Evolutionary conservation across 139 green algal genomes (phyloP).

Genomic region (Desmodesmus armatus): DNA sequence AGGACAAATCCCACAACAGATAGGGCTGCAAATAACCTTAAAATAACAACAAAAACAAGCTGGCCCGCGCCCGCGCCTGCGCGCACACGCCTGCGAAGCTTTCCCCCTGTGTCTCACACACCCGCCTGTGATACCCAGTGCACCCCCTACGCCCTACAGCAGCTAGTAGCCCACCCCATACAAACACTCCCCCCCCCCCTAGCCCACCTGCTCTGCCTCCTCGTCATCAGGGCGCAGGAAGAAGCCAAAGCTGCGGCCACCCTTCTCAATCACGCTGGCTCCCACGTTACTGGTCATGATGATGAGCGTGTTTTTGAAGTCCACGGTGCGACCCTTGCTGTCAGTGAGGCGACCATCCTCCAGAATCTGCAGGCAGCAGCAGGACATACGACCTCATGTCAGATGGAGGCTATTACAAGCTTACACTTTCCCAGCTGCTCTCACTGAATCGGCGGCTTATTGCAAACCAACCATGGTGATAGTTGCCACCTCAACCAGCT

Average conservation of each 20-base stretch:
- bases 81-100: background rate
- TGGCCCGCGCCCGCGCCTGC: too few species aligned
- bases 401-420: too few species aligned
- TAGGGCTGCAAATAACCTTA: too few species aligned
- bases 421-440: too few species aligned
- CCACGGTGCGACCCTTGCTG: conserved; percentile 93
- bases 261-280: conserved; percentile 96
- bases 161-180: background rate
- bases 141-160: conserved; percentile 1
- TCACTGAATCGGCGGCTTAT: too few species aligned
- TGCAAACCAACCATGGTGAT: too few species aligned
- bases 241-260: conserved; percentile 74
- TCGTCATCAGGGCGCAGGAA: conserved; percentile 77
- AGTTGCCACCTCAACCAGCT: background rate
- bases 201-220: conserved; percentile 61
- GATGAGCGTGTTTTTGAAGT: conserved; percentile 99
- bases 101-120: too few species aligned
- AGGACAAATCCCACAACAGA: too few species aligned
- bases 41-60: too few species aligned
- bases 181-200: background rate
- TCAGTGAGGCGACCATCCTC: conserved; percentile 94
- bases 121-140: background rate
- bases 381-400: too few species aligned
- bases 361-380: conserved; percentile 76
- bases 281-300: conserved; percentile 99